Conservation (phyloP, 1,284 basidiomycete genomes). For the Ceratobasidium sp. region DNA sequence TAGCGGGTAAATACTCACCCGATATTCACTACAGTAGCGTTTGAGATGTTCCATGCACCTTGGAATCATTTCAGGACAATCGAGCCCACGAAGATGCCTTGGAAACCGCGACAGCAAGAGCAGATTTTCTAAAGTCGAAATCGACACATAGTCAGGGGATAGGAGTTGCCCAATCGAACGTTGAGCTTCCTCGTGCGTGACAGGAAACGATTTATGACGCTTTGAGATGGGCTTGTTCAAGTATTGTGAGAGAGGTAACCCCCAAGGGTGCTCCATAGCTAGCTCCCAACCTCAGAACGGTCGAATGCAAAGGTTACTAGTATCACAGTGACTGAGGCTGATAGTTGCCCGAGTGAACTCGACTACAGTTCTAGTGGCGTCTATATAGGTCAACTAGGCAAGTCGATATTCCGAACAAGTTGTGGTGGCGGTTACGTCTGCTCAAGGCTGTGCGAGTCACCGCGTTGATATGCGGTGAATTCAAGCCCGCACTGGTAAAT, state of each 20-base stretch:
- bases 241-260: constrained; percentile 1
- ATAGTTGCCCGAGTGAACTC: not conserved
- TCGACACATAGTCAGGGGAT: not conserved
- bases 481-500: no score
- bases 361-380: not conserved
- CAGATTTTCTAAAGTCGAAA: constrained; percentile 2
- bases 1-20: not conserved
- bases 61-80: not conserved
- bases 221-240: constrained; percentile 9
- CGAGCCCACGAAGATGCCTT: constrained; percentile 1
- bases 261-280: not conserved
- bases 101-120: constrained; percentile 1
- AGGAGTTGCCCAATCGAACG: not conserved
- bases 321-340: not conserved
- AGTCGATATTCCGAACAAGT: not conserved
- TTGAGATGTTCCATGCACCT: not conserved
- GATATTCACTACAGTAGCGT: not conserved
- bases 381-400: not conserved
- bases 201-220: not conserved
- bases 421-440: not conserved
- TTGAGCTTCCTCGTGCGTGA: not conserved
- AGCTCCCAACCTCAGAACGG: not conserved
- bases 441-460: not conserved
- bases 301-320: not conserved
- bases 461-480: not conserved